phyloP scores from a whole-genome alignment of 2,329 filamentous ascomycete species.

The Xylariaceae sp. region DNA sequence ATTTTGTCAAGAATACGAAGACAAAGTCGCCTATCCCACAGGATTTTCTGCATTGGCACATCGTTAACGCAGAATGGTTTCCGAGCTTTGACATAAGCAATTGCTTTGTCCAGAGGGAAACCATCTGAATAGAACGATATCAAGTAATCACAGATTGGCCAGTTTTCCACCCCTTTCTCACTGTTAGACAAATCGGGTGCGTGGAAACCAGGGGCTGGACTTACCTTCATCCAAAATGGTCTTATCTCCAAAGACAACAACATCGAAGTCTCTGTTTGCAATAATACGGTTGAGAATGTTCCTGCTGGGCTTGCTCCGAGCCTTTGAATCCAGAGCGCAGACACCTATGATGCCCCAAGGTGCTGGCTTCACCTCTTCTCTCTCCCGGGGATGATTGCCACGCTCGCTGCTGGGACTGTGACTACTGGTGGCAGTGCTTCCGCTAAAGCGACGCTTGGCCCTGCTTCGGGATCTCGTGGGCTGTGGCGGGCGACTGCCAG shows the following conservation, averaged over 20 bases:
- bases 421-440: conserved; percentile 77
- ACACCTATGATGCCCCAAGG: conserved; percentile 77
- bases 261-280: conserved; percentile 88
- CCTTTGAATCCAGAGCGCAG: conserved; percentile 93
- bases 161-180: conserved; percentile 39
- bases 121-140: conserved; percentile 99
- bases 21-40: conserved; percentile 94
- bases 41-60: conserved; percentile 91
- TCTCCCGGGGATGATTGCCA: conserved; percentile 52
- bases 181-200: conserved; percentile 22
- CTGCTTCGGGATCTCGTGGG: conserved; percentile 62
- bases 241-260: conserved; percentile 97
- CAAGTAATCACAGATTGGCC: conserved; percentile 69
- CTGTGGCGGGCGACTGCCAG: conserved; percentile 25
- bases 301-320: conserved; percentile 91
- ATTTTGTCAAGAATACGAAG: conserved; percentile 85
- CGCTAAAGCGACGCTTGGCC: conserved; percentile 73
- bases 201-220: conserved; percentile 21
- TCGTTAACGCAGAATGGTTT: conserved; percentile 98
- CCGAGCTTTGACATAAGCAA: conserved; percentile 87
- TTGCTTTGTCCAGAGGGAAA: conserved; percentile 94
- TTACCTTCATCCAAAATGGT: conserved; percentile 89
- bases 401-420: conserved; percentile 75
- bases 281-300: conserved; percentile 94
- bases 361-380: conserved; percentile 59